Evolutionary conservation across 2,329 filamentous ascomycete genomes (phyloP), one percentile per base, ranked within the genome.

Genomic region (Fusarium sacchari): DNA sequence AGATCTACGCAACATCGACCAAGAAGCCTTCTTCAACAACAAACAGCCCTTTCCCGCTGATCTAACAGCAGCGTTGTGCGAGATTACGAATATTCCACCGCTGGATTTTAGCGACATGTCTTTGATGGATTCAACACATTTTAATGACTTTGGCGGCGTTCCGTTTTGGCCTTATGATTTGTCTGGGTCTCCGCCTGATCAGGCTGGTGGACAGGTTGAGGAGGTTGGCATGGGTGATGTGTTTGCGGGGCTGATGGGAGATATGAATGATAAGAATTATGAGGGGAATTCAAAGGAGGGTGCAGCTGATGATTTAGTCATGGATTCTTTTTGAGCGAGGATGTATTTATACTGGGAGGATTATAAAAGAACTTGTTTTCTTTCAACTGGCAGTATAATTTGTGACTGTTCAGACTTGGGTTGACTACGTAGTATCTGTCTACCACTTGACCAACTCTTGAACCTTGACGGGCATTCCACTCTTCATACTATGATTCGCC

Each of bases 401-500:
- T 15, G 12, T 55, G 15, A 40, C 42, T 14, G 3, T n/a, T 40
- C 20, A 32, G 12, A 22, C 20, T 47, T 22, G 6, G 7, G 7
- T 11, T 53, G 3, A 20, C 18, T 30, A n/a, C n/a, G n/a, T n/a
- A n/a, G n/a, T n/a, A 30, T 32, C 7, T 57, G 8, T 3, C 46
- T 63, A 76, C 74, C 74, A 76, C 15, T 59, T 63, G 0, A 77
- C 71, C 50, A 77, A 57, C 0, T 77, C 73, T 22, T 77, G 75
- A 12, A 77, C 73, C 53, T 76, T 77, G 7, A 77, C 37, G 2
- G 75, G 75, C 75, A 77, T 47, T 0, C 75, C 75, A 13, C 61
- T 67, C 52, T 69, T 73, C 75, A 91, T 88, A 2, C 88, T 89
- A 67, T 81, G 82, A 65, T 91, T 91, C 1, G 88, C 88, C 3